Evolutionary conservation across 176 grass and related monocot genomes (phyloP).

Genomic region (Oryza rufipogon): DNA sequence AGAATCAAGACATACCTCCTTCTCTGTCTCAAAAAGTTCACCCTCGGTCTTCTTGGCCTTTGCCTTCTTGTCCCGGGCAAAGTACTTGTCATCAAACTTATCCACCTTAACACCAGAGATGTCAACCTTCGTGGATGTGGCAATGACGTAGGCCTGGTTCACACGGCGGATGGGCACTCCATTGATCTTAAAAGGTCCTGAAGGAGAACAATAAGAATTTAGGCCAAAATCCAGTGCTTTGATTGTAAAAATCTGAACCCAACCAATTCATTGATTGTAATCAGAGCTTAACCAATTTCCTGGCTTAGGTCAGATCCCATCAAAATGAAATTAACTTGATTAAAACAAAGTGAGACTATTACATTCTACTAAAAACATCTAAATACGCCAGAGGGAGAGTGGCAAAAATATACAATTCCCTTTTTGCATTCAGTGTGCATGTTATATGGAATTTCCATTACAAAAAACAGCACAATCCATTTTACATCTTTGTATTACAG

Average conservation of each 20-base stretch:
- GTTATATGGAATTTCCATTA: not conserved
- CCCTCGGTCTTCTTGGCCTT: slow-evolving; percentile 75
- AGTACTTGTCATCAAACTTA: slow-evolving; percentile 91
- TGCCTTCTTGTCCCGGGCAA: slow-evolving; percentile 79
- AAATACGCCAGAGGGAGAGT: not conserved
- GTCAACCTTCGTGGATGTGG: slow-evolving; percentile 90
- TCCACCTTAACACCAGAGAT: slow-evolving; percentile 69
- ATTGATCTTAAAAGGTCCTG: slow-evolving; percentile 96
- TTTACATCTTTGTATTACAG: not conserved
- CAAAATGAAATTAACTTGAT: too few relatives aligned
- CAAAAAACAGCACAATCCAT: not conserved
- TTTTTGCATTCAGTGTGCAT: not conserved
- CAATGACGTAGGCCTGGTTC: slow-evolving; percentile 91
- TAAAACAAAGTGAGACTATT: too few relatives aligned
- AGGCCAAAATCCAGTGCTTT: not conserved
- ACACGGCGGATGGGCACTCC: slow-evolving; percentile 90
- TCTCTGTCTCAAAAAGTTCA: slow-evolving; percentile 88
- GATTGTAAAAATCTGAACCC: too few relatives aligned
- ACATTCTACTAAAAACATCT: not conserved
- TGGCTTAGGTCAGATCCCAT: too few relatives aligned
- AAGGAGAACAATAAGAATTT: not conserved
- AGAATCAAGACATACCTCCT: slow-evolving; percentile 48
- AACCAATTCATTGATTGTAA: not conserved
- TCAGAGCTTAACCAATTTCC: not conserved
- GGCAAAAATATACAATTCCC: not conserved